Evolutionary conservation across 345 rosid species (phyloP), one percentile per base, ranked within the genome.

Genomic region (Leavenworthia alabamica): DNA sequence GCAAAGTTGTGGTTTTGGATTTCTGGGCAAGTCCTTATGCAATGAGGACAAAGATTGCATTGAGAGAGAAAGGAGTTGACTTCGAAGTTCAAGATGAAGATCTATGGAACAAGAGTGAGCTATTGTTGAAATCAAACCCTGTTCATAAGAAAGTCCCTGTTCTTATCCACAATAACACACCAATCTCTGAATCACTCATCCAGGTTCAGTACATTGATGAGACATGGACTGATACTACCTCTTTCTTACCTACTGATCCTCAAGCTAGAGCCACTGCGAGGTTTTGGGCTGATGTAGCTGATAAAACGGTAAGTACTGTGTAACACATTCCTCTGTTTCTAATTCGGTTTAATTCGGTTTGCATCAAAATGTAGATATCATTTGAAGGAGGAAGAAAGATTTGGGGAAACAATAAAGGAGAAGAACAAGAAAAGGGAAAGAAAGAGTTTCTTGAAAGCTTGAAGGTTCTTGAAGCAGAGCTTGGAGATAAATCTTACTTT

Each of bases 101-200:
- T 56, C 45, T 73, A 48, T 59, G 73, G 59, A 73, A 67, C 61
- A 73, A 73, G 60, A 73, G 73, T 62, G 73, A 61, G 33, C 55
- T 73, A 23, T 51, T 73, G 54, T 3, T 73, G 44, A 61, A 56
- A 48, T 67, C 68, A 51, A 67, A 73, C 42, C 77, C 65, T 16
- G 44, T 73, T 61, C 70, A 73, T 42, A 62, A 55, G 65, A 73
- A 73, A 68, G 72, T 73, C 12, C 73, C 77, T 44, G 77, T 73
- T 42, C 68, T 73, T 26, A 60, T 73, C 69, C 73, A 73, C 22
- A 4, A 29, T 4, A 28, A 44, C 4, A 19, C 7, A 42, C 66
- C 70, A 1, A 43, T 73, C 29, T 36, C 65, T 48, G 77, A 73
- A 43, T 73, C 77, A 0, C 73, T 67, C 8, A 6, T 48, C 8